Conservation (phyloP, 2,329 filamentous ascomycete genomes). For the Ophiocordyceps camponoti-leonardi region DNA sequence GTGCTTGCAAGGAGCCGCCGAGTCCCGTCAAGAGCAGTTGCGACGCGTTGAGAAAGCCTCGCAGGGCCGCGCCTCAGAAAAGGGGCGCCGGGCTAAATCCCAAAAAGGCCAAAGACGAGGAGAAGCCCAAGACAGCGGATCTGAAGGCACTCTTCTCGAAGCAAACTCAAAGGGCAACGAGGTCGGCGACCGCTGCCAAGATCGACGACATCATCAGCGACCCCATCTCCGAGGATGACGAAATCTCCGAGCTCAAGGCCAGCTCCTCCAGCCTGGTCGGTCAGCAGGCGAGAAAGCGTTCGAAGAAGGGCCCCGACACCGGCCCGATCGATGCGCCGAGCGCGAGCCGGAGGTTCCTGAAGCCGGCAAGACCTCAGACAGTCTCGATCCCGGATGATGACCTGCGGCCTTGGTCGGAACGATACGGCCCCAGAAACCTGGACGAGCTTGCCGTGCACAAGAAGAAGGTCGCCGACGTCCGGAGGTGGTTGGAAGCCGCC, state of each 20-base stretch:
- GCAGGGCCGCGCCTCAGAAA: constrained; percentile 11
- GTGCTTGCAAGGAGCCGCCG: constrained; percentile 19
- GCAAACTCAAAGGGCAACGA: constrained; percentile 33
- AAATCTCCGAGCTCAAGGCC: constrained; percentile 31
- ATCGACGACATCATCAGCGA: constrained; percentile 35
- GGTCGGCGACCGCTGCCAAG: constrained; percentile 13
- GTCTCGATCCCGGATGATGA: constrained; percentile 28
- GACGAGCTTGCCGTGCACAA: constrained; percentile 89
- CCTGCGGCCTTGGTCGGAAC: constrained; percentile 69
- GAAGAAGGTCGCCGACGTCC: constrained; percentile 78
- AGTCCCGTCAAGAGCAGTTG: constrained; percentile 20
- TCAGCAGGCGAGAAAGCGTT: constrained; percentile 35
- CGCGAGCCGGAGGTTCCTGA: constrained; percentile 35
- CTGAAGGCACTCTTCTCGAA: constrained; percentile 43
- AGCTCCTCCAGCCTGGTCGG: constrained; percentile 37
- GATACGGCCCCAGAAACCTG: constrained; percentile 56
- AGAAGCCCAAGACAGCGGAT: constrained; percentile 37
- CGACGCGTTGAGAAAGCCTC: constrained; percentile 7
- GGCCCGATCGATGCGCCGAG: constrained; percentile 8
- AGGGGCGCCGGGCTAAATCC: constrained; percentile 15
- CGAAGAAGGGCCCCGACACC: constrained; percentile 18
- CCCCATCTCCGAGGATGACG: constrained; percentile 43
- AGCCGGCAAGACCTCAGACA: constrained; percentile 17
- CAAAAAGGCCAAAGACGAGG: constrained; percentile 24
- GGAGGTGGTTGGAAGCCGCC: constrained; percentile 64